Base-by-base conservation (phyloP, 1,284 basidiomycete genomes). In the Rhizoctonia solani region DNA sequence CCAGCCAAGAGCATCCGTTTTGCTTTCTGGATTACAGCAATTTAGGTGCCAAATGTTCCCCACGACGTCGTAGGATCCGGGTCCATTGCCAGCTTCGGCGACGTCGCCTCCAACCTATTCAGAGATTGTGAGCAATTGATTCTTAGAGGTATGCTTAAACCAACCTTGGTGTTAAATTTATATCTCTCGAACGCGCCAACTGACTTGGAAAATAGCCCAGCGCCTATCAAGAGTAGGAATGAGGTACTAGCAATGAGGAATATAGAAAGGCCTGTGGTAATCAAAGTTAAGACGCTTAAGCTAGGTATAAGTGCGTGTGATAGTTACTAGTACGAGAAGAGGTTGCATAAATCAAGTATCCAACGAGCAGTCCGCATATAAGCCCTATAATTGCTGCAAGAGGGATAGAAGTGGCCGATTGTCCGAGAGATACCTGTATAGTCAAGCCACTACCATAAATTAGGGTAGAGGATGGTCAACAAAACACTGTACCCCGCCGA, bases 221-320 rank as follows among this genome's bases (percentile, higher is more conserved):
- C 88, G 42, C 94, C 94, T 77, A 97, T 93, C 73, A 96, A 86
- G 71, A 96, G 84, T 55, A 96, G 79, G 73, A 96, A 80, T 80
- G 91, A 91, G 56, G 94, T 95, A 81, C 95, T 95, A 68, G 85
- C 81, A 74, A 96, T 79, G 54, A 96, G 82, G 87, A 95, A 95
- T 72, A 93, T 80, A 44, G 86, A 87, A 27, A 94, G 78, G 1
- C 88, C 87, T 89, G 23, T 13, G 4, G 19, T 1, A 25, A 14
- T 52, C 14, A 1, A 8, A 9, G 23, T 41, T 19, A 16, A 46
- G 27, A 13, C 29, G n/a, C 13, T 19, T 25, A 9, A 29, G 5
- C 13, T n/a, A n/a, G n/a, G n/a, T n/a, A n/a, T n/a, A 25, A 8
- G 47, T 16, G 4, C 32, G 19, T 8, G 16, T 3, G n/a, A 79